A percentile compares a stretch with the other conserved stretches of the same genome.
phyloP scores from a whole-genome alignment of 805 yeast species.

The Candida pini region DNA sequence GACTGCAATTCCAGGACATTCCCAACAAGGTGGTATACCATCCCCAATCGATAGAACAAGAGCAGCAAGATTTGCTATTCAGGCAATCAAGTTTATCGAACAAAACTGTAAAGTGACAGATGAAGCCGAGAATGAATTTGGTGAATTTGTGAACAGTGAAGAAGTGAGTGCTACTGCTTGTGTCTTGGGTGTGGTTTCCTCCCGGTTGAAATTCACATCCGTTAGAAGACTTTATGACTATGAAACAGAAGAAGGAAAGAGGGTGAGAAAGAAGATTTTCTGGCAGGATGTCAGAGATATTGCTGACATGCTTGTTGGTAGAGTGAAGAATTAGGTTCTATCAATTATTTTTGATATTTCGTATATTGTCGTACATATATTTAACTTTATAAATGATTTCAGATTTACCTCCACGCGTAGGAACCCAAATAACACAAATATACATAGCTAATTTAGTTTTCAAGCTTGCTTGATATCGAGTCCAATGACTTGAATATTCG shows the following conservation, averaged over 20 bases:
- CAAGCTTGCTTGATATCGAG: conserved; percentile 5
- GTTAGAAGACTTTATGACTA: conserved; percentile 74
- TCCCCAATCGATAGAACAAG: conserved; percentile 72
- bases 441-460: neutral
- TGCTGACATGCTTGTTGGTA: conserved; percentile 81
- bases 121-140: conserved; percentile 21
- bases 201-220: conserved; percentile 69
- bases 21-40: conserved; percentile 79
- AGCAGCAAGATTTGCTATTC: conserved; percentile 66
- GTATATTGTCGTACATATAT: neutral
- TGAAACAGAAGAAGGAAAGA: conserved; percentile 73
- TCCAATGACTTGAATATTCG: conserved; percentile 9
- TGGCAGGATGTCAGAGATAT: conserved; percentile 75
- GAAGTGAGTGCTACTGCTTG: conserved; percentile 53
- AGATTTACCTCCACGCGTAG: neutral
- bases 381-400: neutral
- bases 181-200: conserved; percentile 77
- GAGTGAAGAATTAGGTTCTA: conserved; percentile 31
- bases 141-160: conserved; percentile 22
- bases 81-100: conserved; percentile 67
- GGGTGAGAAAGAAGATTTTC: conserved; percentile 86
- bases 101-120: conserved; percentile 19
- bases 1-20: conserved; percentile 82
- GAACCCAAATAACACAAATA: neutral
- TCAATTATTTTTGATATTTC: neutral